These are phyloP conservation scores for Penicillium sp. DNA, from an alignment of 2,329 filamentous ascomycete genomes.

Conservation along the genomic window DNA sequence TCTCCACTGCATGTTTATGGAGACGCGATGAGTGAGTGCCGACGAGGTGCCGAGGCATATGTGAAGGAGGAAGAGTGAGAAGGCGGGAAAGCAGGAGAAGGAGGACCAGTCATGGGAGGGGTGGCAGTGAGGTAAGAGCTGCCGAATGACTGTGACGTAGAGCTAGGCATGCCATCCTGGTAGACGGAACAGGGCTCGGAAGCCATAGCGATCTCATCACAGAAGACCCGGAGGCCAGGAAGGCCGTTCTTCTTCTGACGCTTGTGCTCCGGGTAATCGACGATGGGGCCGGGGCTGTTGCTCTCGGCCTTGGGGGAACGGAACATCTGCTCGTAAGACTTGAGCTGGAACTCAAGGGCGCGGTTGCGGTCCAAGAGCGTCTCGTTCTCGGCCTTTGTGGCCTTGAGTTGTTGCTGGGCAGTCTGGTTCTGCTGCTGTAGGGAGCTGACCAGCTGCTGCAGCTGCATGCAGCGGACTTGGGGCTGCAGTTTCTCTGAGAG, in stretches of 20 bases:
- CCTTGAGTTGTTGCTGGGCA: constrained; percentile 35
- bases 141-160: constrained; percentile 31
- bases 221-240: constrained; percentile 39
- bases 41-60: constrained; percentile 27
- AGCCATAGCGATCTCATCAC: constrained; percentile 32
- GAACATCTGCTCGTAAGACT: constrained; percentile 42
- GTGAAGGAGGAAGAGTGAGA: constrained; percentile 28
- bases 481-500: constrained; percentile 41
- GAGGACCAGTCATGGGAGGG: constrained; percentile 37
- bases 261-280: constrained; percentile 29
- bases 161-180: constrained; percentile 25
- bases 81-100: constrained; percentile 36
- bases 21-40: constrained; percentile 31
- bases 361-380: constrained; percentile 37
- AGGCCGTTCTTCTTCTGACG: constrained; percentile 32
- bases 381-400: constrained; percentile 39
- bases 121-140: constrained; percentile 33
- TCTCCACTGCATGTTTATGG: constrained; percentile 13
- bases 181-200: constrained; percentile 24
- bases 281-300: constrained; percentile 27
- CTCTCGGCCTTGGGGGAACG: constrained; percentile 38
- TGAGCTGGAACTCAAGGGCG: constrained; percentile 40
- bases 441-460: constrained; percentile 36
- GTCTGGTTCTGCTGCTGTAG: constrained; percentile 41
- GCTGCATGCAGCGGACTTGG: constrained; percentile 41